phyloP scores from a whole-genome alignment of 331 rosid species.

The Arachis monticola region DNA sequence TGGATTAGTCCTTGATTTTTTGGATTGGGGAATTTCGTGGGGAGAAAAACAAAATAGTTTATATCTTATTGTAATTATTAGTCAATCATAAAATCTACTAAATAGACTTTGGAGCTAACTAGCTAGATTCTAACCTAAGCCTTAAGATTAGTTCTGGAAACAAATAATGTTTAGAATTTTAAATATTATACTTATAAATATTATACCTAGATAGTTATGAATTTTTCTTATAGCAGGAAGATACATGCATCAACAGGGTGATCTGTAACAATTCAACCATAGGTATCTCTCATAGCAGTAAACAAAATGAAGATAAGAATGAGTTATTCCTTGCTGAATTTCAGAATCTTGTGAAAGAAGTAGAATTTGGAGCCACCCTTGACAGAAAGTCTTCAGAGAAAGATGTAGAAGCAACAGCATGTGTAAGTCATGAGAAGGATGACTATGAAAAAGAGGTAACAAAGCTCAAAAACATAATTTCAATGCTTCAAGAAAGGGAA shows the following conservation, averaged over 20 bases:
- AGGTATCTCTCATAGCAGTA: slow-evolving; percentile 42
- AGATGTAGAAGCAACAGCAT: slow-evolving; percentile 44
- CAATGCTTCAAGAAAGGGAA: slow-evolving; percentile 77
- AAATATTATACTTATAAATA: no score
- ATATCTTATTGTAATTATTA: background rate
- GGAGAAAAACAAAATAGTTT: no score
- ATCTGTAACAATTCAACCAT: slow-evolving; percentile 35
- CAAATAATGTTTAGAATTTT: slow-evolving; percentile 20
- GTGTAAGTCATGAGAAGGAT: slow-evolving; percentile 49
- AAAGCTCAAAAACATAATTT: slow-evolving; percentile 62
- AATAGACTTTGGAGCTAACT: background rate
- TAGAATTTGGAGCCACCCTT: slow-evolving; percentile 8
- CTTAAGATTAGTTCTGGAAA: background rate
- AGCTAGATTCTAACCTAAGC: background rate
- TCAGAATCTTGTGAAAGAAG: background rate
- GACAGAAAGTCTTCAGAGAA: slow-evolving; percentile 45
- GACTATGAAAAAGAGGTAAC: slow-evolving; percentile 66
- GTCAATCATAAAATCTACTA: background rate
- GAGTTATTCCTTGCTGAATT: slow-evolving; percentile 64
- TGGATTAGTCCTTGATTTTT: no score
- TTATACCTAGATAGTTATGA: background rate
- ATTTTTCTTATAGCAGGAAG: slow-evolving; percentile 58
- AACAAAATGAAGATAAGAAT: slow-evolving; percentile 15
- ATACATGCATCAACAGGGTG: slow-evolving; percentile 39
- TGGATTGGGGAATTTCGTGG: no score